A percentile compares a stretch with the other conserved stretches of the same genome.
phyloP scores from a whole-genome alignment of 1,284 basidiomycete species.

The Cutaneotrichosporon dermatis region DNA sequence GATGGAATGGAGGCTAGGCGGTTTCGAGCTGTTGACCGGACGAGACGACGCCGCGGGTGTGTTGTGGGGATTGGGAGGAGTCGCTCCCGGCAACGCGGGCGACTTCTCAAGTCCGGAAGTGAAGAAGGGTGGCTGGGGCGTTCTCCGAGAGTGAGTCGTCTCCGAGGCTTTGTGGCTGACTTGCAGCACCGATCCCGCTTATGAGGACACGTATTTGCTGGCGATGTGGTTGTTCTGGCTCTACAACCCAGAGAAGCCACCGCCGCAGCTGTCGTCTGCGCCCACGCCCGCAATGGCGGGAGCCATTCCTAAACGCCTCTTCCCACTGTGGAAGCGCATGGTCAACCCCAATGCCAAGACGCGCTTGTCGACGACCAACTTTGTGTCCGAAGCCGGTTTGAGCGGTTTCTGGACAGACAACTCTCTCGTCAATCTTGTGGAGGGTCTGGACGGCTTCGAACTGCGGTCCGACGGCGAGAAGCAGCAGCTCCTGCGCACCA shows the following conservation, averaged over 20 bases:
- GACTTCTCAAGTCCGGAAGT: constrained; percentile 75
- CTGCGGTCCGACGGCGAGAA: constrained; percentile 81
- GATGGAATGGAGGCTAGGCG: constrained; percentile 94
- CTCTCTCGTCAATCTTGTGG: constrained; percentile 76
- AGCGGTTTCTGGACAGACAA: constrained; percentile 82
- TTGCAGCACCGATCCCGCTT: constrained; percentile 65
- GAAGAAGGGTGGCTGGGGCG: constrained; percentile 80
- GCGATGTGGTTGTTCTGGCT: constrained; percentile 76
- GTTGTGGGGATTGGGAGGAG: constrained; percentile 63
- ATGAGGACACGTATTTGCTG: constrained; percentile 77
- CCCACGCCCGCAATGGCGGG: constrained; percentile 71
- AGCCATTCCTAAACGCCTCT: constrained; percentile 69
- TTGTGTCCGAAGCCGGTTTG: constrained; percentile 69
- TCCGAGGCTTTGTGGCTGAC: neutral
- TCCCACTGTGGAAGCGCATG: constrained; percentile 78
- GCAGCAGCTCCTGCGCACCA: constrained; percentile 64
- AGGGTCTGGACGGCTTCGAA: constrained; percentile 80
- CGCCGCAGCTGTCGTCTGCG: constrained; percentile 61
- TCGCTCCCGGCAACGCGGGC: constrained; percentile 59
- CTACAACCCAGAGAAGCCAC: constrained; percentile 74
- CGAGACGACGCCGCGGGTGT: constrained; percentile 44
- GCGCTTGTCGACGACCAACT: constrained; percentile 68
- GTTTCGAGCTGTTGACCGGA: constrained; percentile 77
- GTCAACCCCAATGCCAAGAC: constrained; percentile 80
- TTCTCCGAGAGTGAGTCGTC: constrained; percentile 67